These are phyloP conservation scores for Schizochytrium sp. DNA, from an alignment of 108 stramenopile genomes.

Conservation along the genomic window DNA sequence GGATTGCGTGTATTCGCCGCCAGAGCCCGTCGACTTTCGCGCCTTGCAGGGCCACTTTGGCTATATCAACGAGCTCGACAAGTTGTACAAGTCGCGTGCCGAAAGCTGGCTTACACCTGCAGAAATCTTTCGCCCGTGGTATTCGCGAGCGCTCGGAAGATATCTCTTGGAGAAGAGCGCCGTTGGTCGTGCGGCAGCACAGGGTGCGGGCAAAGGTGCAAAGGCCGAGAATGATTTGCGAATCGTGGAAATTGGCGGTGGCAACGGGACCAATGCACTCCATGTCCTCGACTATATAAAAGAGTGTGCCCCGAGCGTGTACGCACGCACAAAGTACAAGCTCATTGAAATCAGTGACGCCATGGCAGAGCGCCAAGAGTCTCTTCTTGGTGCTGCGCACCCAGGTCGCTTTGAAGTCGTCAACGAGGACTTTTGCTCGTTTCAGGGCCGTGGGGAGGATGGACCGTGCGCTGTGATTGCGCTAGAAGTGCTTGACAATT, in stretches of 20 bases:
- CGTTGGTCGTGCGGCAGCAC: neutral
- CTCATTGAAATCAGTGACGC: neutral
- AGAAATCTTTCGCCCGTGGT: conserved; percentile 15
- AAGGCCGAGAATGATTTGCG: too few relatives aligned
- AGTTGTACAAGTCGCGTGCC: neutral
- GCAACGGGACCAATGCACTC: neutral
- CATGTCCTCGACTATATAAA: neutral
- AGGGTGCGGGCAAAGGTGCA: too few relatives aligned
- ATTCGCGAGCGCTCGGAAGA: neutral
- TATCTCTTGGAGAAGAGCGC: neutral
- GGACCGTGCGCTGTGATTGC: neutral
- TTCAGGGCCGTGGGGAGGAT: neutral
- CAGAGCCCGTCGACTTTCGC: neutral
- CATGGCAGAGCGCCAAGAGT: neutral
- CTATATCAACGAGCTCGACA: neutral
- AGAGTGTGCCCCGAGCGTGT: neutral
- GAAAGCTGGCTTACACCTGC: neutral
- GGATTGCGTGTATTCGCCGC: neutral
- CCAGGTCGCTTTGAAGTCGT: neutral
- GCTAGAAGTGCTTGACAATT: conserved; percentile 16
- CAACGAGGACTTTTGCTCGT: neutral
- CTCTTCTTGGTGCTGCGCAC: neutral
- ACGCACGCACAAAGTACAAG: neutral
- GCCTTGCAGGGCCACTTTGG: neutral
- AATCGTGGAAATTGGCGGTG: neutral